phyloP scores from a whole-genome alignment of 1,284 basidiomycete genomes.

The Sporisorium reilianum region DNA sequence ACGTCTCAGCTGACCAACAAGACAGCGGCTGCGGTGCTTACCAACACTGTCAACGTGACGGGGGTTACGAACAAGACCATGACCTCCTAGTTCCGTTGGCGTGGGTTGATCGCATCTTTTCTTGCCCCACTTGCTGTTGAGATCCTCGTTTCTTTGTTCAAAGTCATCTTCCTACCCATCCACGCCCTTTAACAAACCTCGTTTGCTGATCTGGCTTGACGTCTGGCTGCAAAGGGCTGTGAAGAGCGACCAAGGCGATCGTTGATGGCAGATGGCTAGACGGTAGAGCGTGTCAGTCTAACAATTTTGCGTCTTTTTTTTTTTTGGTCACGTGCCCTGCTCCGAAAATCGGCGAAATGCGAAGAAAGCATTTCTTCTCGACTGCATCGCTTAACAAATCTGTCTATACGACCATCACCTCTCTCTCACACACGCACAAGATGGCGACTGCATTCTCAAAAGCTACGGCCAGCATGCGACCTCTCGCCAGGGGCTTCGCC shows the following conservation, averaged over 20 bases:
- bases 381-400: too few species aligned
- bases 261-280: neutral
- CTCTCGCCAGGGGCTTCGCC: constrained; percentile 15
- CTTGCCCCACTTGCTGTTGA: too few species aligned
- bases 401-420: neutral
- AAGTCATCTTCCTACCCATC: too few species aligned
- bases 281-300: too few species aligned
- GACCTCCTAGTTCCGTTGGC: too few species aligned
- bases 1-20: constrained; percentile 4
- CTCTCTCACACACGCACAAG: neutral
- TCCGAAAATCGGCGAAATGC: constrained; percentile 5
- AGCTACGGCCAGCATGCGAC: constrained; percentile 4
- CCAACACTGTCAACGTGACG: constrained; percentile 13
- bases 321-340: neutral
- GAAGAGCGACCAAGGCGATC: too few species aligned
- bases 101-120: too few species aligned
- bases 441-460: neutral
- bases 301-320: too few species aligned
- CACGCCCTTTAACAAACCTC: too few species aligned
- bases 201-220: too few species aligned
- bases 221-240: too few species aligned
- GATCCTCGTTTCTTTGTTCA: too few species aligned
- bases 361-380: constrained; percentile 2
- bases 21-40: constrained; percentile 1
- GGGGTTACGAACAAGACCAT: neutral